These are phyloP conservation scores for Chaetoceros tenuissimus DNA, from an alignment of 108 stramenopile species.

Conservation along the genomic window DNA sequence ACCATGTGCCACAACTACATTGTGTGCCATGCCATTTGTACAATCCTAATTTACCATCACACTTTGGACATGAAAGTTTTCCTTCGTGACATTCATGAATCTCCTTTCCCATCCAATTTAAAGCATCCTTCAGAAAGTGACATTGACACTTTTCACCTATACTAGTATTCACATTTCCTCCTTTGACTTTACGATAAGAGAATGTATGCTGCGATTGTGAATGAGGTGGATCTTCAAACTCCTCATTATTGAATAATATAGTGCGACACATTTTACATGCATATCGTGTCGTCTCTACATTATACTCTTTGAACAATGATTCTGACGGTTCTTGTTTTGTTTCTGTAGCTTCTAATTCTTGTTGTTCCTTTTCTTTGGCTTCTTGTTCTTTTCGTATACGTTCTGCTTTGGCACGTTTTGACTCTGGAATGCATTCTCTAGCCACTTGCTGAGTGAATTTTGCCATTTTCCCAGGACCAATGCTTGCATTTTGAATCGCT, in stretches of 20 bases:
- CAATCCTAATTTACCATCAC: slow-evolving; percentile 59
- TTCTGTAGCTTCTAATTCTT: not conserved
- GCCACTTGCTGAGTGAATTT: slow-evolving; percentile 31
- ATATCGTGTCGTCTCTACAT: slow-evolving; percentile 28
- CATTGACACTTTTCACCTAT: slow-evolving; percentile 31
- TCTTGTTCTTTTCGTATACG: not conserved
- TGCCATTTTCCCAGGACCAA: slow-evolving; percentile 78
- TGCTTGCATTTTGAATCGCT: slow-evolving; percentile 20
- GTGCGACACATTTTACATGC: slow-evolving; percentile 69
- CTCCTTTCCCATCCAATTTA: slow-evolving; percentile 40
- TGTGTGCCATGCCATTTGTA: slow-evolving; percentile 82
- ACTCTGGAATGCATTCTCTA: slow-evolving; percentile 12
- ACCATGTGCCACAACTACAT: slow-evolving; percentile 79
- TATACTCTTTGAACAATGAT: slow-evolving; percentile 1
- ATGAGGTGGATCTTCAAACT: slow-evolving; percentile 57
- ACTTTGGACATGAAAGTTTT: slow-evolving; percentile 62
- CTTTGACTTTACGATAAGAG: slow-evolving; percentile 18
- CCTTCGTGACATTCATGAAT: slow-evolving; percentile 45
- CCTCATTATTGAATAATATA: slow-evolving; percentile 49
- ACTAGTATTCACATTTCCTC: slow-evolving; percentile 7
- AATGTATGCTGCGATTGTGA: slow-evolving; percentile 34
- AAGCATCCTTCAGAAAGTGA: slow-evolving; percentile 45
- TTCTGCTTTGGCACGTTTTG: slow-evolving; percentile 7
- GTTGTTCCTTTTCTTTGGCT: not conserved
- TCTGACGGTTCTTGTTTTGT: not conserved